Percentiles rank a stretch among this genome's conserved stretches.
Conservation (phyloP, 2,329 filamentous ascomycete genomes). For the Ophiocordyceps australis region DNA sequence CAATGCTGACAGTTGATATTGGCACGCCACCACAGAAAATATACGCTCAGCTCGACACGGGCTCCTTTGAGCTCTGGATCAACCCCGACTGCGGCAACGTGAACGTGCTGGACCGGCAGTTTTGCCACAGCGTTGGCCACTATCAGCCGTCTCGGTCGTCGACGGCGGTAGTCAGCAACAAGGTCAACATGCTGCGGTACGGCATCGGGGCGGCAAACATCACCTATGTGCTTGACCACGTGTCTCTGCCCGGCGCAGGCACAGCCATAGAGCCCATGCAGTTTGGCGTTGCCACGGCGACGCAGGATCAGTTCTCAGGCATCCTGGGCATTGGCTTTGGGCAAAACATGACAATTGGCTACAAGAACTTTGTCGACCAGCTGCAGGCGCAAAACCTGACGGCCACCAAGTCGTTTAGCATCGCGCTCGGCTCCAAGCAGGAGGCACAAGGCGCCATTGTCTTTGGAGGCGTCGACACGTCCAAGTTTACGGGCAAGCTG, state of each 20-base stretch:
- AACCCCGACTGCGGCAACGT: constrained; percentile 37
- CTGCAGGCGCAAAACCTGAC: constrained; percentile 32
- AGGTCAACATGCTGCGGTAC: constrained; percentile 24
- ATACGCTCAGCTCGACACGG: constrained; percentile 38
- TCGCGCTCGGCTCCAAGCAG: constrained; percentile 45
- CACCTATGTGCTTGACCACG: constrained; percentile 27
- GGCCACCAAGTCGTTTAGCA: constrained; percentile 41
- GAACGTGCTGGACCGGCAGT: constrained; percentile 16
- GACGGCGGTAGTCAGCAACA: constrained; percentile 13
- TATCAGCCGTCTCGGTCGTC: constrained; percentile 24
- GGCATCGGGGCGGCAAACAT: constrained; percentile 32
- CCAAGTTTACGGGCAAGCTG: constrained; percentile 43
- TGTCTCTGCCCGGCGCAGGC: constrained; percentile 20
- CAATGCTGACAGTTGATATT: constrained; percentile 19
- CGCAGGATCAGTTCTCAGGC: constrained; percentile 27
- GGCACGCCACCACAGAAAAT: constrained; percentile 34
- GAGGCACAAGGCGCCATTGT: constrained; percentile 43
- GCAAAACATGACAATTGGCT: constrained; percentile 22
- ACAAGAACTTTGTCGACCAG: constrained; percentile 33
- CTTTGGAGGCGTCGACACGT: constrained; percentile 49
- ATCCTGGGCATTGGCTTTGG: constrained; percentile 65
- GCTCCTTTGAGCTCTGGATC: constrained; percentile 42
- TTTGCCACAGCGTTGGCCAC: constrained; percentile 25
- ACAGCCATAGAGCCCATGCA: constrained; percentile 29
- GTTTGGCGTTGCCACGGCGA: constrained; percentile 43